Evolutionary conservation across 2,329 filamentous ascomycete species (phyloP).

Genomic region (Hymenoscyphus fructigenus): DNA sequence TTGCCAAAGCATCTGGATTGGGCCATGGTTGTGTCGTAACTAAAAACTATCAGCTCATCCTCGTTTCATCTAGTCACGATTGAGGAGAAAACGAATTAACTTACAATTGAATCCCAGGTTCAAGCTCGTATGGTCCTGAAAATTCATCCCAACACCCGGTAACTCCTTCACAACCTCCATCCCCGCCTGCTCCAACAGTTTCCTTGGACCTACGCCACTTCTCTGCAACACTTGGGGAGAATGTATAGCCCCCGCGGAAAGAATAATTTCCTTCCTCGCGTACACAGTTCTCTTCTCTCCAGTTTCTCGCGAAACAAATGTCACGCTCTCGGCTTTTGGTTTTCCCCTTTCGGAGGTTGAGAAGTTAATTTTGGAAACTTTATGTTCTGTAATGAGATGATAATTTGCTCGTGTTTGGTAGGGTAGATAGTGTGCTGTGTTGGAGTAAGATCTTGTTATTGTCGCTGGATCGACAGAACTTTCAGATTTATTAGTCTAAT

Average conservation of each 20-base stretch:
- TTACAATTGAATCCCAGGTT: conserved; percentile 3
- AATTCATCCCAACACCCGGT: conserved; percentile 60
- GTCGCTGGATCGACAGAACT: background rate
- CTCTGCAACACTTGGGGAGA: conserved; percentile 46
- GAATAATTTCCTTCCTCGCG: conserved; percentile 43
- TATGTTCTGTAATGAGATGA: background rate
- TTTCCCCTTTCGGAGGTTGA: background rate
- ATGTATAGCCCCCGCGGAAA: conserved; percentile 46
- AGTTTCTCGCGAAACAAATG: background rate
- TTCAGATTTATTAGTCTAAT: too few species aligned
- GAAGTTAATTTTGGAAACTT: conserved; percentile 10
- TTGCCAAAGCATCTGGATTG: background rate
- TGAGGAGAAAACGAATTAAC: background rate
- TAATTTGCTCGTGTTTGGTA: conserved; percentile 3
- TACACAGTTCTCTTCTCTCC: background rate
- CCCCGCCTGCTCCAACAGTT: conserved; percentile 39
- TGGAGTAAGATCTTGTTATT: background rate
- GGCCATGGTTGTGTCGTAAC: background rate
- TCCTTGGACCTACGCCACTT: conserved; percentile 42
- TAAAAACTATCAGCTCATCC: background rate
- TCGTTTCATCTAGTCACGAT: background rate
- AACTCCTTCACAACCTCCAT: conserved; percentile 54
- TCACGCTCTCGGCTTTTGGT: background rate
- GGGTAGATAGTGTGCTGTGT: background rate
- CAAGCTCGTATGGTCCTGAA: conserved; percentile 47